phyloP scores from a whole-genome alignment of 768 basidiomycete species.

The Lenzites betulinus region DNA sequence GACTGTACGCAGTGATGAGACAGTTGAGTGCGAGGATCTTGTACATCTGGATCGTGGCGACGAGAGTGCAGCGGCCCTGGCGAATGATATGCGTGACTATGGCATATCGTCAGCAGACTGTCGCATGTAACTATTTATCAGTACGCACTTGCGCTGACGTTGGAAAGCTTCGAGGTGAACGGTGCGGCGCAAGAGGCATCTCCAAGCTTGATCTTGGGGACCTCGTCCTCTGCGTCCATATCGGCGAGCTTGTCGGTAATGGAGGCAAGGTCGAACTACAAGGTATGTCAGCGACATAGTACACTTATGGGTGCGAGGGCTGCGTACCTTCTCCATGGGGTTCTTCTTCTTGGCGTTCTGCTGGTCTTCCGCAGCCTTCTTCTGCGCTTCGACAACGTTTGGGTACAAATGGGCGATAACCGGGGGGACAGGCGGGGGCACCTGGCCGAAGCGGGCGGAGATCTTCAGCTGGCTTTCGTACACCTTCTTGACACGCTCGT shows the following conservation, averaged over 20 bases:
- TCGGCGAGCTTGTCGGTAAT: slow-evolving; percentile 88
- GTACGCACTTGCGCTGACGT: slow-evolving; percentile 89
- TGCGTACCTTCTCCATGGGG: slow-evolving; percentile 89
- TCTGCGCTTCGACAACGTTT: slow-evolving; percentile 87
- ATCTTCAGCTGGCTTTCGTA: slow-evolving; percentile 96
- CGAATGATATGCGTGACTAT: slow-evolving; percentile 95
- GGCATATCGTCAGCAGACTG: neutral
- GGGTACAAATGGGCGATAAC: slow-evolving; percentile 88
- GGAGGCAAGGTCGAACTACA: slow-evolving; percentile 71
- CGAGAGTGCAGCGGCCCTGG: slow-evolving; percentile 97
- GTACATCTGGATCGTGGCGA: slow-evolving; percentile 99
- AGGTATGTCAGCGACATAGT: slow-evolving; percentile 21
- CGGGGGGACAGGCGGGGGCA: slow-evolving; percentile 90
- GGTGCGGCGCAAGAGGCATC: slow-evolving; percentile 99
- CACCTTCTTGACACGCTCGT: slow-evolving; percentile 93
- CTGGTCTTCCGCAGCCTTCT: slow-evolving; percentile 70
- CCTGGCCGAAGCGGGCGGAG: slow-evolving; percentile 86
- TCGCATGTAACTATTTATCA: neutral
- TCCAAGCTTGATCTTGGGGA: slow-evolving; percentile 98
- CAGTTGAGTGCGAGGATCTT: slow-evolving; percentile 98
- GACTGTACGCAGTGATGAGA: slow-evolving; percentile 96
- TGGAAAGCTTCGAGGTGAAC: slow-evolving; percentile 97
- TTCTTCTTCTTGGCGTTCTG: slow-evolving; percentile 73
- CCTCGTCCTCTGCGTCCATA: slow-evolving; percentile 93
- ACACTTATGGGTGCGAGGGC: slow-evolving; percentile 23